These are phyloP conservation scores for Astrocystis sublimbata DNA, from an alignment of 495 filamentous ascomycete genomes.

Conservation along the genomic window DNA sequence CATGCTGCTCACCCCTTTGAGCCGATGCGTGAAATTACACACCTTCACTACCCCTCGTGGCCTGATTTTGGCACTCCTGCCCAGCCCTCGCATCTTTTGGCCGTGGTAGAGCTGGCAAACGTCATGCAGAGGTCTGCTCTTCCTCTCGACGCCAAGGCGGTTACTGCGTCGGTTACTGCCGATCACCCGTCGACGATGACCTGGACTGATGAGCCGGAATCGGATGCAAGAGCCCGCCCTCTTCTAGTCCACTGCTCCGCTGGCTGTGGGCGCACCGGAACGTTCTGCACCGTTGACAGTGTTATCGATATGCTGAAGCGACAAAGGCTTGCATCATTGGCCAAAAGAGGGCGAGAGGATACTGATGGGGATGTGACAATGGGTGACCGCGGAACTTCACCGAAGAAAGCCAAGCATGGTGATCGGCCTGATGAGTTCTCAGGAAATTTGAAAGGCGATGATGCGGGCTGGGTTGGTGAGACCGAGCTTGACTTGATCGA, in stretches of 20 bases:
- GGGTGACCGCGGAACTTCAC: conserved; percentile 18
- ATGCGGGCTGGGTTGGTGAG: conserved; percentile 47
- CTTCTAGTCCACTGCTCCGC: conserved; percentile 94
- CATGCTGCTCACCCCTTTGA: conserved; percentile 77
- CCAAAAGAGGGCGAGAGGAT: conserved; percentile 34
- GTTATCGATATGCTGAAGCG: conserved; percentile 91
- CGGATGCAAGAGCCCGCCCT: conserved; percentile 57
- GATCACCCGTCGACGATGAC: conserved; percentile 36
- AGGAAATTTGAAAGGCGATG: conserved; percentile 24
- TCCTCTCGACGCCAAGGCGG: conserved; percentile 36
- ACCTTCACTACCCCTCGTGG: conserved; percentile 92
- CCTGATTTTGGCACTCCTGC: conserved; percentile 95
- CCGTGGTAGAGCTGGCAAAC: conserved; percentile 83
- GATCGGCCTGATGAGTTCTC: conserved; percentile 6
- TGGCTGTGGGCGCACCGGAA: conserved; percentile 91
- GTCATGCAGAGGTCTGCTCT: conserved; percentile 52
- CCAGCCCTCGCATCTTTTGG: conserved; percentile 80
- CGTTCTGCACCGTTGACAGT: conserved; percentile 94
- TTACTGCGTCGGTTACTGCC: conserved; percentile 27
- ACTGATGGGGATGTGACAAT: conserved; percentile 49
- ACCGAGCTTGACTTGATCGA: conserved; percentile 75
- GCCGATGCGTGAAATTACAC: conserved; percentile 89
- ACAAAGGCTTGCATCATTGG: conserved; percentile 52
- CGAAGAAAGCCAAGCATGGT: conserved; percentile 9
- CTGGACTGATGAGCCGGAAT: conserved; percentile 56